Evolutionary conservation across 2,329 filamentous ascomycete species (phyloP).

Genomic region (Xylaria sp.): DNA sequence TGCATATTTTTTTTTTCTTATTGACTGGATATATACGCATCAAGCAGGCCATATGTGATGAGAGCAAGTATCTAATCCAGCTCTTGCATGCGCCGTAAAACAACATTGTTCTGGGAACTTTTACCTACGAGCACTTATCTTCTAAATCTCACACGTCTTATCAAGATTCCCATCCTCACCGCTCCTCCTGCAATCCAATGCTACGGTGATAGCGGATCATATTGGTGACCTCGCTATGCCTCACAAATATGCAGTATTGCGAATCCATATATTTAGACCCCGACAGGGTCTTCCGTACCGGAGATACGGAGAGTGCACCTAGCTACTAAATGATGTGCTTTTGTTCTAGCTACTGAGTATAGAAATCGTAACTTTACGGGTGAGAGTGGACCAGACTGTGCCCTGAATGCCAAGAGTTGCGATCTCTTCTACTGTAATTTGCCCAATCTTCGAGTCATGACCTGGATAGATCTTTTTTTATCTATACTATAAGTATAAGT

Average conservation of each 20-base stretch:
- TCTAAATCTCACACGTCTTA: constrained; percentile 11
- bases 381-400: background rate
- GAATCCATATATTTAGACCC: constrained; percentile 8
- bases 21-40: background rate
- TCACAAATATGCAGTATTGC: background rate
- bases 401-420: background rate
- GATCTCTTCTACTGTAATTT: background rate
- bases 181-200: constrained; percentile 21
- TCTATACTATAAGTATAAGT: constrained; percentile 7
- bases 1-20: background rate
- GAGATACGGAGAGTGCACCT: background rate
- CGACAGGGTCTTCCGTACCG: constrained; percentile 5
- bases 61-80: background rate
- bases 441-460: background rate
- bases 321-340: background rate
- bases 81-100: constrained; percentile 15
- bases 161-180: constrained; percentile 18
- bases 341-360: background rate
- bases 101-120: background rate
- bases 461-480: background rate
- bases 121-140: constrained; percentile 4
- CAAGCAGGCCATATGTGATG: background rate
- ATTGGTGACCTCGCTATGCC: constrained; percentile 15
- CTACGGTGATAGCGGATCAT: constrained; percentile 31
- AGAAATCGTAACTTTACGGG: background rate